A percentile compares a stretch with the other conserved stretches of the same genome.
Conservation (phyloP, 2,329 filamentous ascomycete genomes). For the Magnaporthiopsis incrustans region DNA sequence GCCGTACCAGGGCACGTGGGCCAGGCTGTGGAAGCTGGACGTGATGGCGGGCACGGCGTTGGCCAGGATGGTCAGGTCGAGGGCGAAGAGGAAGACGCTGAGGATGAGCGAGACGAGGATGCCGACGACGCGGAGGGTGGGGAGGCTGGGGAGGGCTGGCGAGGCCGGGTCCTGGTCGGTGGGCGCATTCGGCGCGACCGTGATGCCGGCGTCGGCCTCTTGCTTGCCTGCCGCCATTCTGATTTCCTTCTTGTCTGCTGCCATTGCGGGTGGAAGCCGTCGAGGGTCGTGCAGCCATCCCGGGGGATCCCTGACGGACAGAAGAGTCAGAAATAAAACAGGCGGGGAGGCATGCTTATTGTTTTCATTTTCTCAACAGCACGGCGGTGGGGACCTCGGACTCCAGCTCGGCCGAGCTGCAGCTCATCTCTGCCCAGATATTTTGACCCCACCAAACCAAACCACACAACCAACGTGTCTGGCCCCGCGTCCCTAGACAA, state of each 20-base stretch:
- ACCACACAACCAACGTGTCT: too few relatives aligned
- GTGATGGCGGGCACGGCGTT: constrained; percentile 6
- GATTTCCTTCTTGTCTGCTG: neutral
- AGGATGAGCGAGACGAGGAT: constrained; percentile 3
- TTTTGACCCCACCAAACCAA: too few relatives aligned
- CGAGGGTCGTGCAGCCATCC: too few relatives aligned
- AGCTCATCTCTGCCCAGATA: too few relatives aligned
- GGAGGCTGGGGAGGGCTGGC: neutral
- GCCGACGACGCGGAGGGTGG: neutral
- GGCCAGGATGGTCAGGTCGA: constrained; percentile 7
- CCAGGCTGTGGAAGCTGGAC: constrained; percentile 7
- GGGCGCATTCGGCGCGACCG: neutral
- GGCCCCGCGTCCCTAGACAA: too few relatives aligned
- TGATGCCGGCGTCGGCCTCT: neutral
- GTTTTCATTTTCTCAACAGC: too few relatives aligned
- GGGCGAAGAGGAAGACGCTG: constrained; percentile 2
- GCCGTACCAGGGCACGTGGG: constrained; percentile 17
- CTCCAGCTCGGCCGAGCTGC: too few relatives aligned
- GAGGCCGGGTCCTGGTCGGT: neutral
- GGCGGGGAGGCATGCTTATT: too few relatives aligned
- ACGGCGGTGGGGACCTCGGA: too few relatives aligned
- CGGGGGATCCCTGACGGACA: too few relatives aligned
- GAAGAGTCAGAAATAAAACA: too few relatives aligned
- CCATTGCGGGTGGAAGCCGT: too few relatives aligned
- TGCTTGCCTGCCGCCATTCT: neutral